Evolutionary conservation across 106 monocot genomes (phyloP).

Genomic region (Acanthochlamys bracteata): DNA sequence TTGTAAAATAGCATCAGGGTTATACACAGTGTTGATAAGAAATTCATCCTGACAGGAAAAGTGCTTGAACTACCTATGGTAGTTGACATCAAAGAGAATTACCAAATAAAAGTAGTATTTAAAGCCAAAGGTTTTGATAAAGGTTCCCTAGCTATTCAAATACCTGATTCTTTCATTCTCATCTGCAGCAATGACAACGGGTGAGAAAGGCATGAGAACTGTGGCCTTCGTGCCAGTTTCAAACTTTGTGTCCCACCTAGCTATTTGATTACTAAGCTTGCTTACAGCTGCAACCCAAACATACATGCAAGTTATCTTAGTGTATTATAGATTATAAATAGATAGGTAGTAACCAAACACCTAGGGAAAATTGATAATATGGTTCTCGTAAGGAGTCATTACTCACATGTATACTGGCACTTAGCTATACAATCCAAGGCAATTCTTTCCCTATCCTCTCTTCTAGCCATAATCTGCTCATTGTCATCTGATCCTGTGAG

Average conservation of each 20-base stretch:
- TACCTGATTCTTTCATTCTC: constrained; percentile 92
- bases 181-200: constrained; percentile 92
- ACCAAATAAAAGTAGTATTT: too few species aligned
- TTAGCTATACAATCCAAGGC: constrained; percentile 74
- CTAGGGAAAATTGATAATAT: too few species aligned
- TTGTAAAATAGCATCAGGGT: too few species aligned
- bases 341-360: too few species aligned
- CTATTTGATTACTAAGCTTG: constrained; percentile 78
- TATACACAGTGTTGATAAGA: too few species aligned
- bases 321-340: too few species aligned
- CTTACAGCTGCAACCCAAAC: constrained; percentile 42
- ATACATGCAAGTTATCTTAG: neutral
- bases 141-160: too few species aligned
- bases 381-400: neutral
- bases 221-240: constrained; percentile 70
- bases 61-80: too few species aligned
- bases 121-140: too few species aligned
- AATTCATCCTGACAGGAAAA: too few species aligned
- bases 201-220: constrained; percentile 73
- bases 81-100: too few species aligned
- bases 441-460: constrained; percentile 68
- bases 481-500: constrained; percentile 75
- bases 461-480: constrained; percentile 51
- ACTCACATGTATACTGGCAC: constrained; percentile 88
- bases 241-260: constrained; percentile 89